Conservation (phyloP, 179 eudicot genomes). For the Beta macrorhiza region DNA sequence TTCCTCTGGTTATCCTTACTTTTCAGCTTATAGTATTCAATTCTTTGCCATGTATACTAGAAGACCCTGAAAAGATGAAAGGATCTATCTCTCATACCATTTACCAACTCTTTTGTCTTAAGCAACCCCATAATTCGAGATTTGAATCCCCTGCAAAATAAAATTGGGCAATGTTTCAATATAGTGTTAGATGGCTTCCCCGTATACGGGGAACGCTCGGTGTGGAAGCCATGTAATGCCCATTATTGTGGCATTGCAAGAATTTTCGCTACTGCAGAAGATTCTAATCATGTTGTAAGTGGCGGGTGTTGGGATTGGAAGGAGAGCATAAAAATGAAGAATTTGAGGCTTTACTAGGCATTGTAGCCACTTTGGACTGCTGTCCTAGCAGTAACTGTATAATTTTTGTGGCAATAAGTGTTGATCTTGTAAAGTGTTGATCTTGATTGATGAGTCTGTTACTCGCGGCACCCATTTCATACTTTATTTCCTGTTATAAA, state of each 20-base stretch:
- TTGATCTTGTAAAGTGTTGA: no score
- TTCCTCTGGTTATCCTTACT: no score
- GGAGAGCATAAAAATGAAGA: not conserved
- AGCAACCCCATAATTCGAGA: not conserved
- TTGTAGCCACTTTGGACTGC: not conserved
- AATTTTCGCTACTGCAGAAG: not conserved
- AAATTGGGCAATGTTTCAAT: not conserved
- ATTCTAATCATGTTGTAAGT: not conserved
- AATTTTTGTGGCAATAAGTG: not conserved
- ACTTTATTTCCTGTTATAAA: not conserved
- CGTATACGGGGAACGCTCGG: not conserved
- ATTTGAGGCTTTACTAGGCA: not conserved
- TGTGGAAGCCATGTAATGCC: not conserved
- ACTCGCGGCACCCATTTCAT: not conserved
- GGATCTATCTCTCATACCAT: conserved; percentile 13
- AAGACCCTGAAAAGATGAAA: conserved; percentile 20
- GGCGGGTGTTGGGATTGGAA: not conserved
- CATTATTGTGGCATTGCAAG: not conserved
- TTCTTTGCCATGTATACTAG: conserved; percentile 8
- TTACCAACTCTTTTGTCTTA: conserved; percentile 3
- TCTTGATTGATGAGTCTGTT: not conserved
- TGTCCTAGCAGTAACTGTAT: not conserved
- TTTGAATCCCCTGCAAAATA: not conserved
- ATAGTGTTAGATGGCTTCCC: not conserved
- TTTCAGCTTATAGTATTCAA: not conserved